Base-by-base conservation (phyloP, 768 basidiomycete species). In the Udeniomyces megalosporus region DNA sequence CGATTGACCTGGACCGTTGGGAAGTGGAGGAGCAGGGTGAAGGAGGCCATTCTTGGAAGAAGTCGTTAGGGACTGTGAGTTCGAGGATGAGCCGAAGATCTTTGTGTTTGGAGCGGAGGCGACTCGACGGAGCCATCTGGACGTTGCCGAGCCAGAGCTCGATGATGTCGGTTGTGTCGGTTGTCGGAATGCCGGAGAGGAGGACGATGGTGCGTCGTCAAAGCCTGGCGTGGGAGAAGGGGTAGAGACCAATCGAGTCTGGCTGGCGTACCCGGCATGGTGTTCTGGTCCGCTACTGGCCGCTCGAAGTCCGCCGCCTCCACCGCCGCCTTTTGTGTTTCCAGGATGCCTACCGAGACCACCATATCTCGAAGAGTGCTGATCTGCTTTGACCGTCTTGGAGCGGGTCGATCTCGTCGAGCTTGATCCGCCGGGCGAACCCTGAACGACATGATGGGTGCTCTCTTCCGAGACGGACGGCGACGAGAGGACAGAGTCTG, bases 81-180 rank as follows among this genome's bases (percentile, higher is more conserved):
- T 24, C 22, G 49, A 44, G 22, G 61, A 52, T 65, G 68, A 67
- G 17, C 77, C 62, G 72, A 97, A 90, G 32, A 99, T 78, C 31
- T 96, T 97, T 35, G 91, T 85, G 71, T 96, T 99, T 2, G 93
- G 93, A 2, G 95, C 92, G 10, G 90, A 95, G 3, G 92, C 90
- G 51, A 97, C 93, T 53, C 93, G 84, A 57, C 93, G 84, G 32
- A 97, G 83, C 76, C 96, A 91, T 38, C 92, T 84, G 26, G 53
- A 61, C 24, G 46, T 22, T 20, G 48, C 38, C 26, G 31, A 45
- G 35, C 10, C 35, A 11, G 58, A n/a, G 20, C 47, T 47, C 11
- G 52, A n/a, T 17, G 35, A 38, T 12, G 34, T 42, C 4, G n/a
- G 22, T 38, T 54, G 47, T 6, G 42, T 35, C n/a, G 68, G 59